These are phyloP conservation scores for Lachancea mirantina DNA, from an alignment of 805 yeast species.

Conservation along the genomic window DNA sequence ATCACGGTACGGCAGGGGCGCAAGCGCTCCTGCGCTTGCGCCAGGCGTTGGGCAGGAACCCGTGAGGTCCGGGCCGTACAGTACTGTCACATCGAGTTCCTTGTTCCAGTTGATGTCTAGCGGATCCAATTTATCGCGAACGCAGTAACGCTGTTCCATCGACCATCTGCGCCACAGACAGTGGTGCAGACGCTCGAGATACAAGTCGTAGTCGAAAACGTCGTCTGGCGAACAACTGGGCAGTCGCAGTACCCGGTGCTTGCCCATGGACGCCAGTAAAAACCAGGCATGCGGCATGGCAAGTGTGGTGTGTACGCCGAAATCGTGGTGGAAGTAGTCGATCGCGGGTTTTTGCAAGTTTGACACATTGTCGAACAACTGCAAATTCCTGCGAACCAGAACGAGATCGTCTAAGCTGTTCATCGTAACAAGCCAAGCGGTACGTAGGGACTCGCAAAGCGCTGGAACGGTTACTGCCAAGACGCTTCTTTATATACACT, in stretches of 20 bases:
- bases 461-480: too few species aligned
- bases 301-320: conserved; percentile 10
- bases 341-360: conserved; percentile 24
- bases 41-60: conserved; percentile 1
- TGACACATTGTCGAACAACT: conserved; percentile 29
- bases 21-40: background rate
- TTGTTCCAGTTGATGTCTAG: conserved; percentile 88
- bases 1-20: background rate
- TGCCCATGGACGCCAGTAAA: conserved; percentile 17
- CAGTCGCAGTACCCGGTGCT: conserved; percentile 23
- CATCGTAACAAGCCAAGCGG: too few species aligned
- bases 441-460: too few species aligned
- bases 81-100: conserved; percentile 90
- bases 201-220: conserved; percentile 25
- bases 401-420: conserved; percentile 27
- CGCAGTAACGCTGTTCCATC: conserved; percentile 55
- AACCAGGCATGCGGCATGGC: conserved; percentile 16
- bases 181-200: conserved; percentile 53
- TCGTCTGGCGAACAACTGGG: conserved; percentile 32
- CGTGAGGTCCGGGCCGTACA: conserved; percentile 69
- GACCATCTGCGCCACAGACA: conserved; percentile 97
- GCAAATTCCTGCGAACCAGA: conserved; percentile 23
- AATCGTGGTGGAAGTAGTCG: conserved; percentile 26
- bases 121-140: conserved; percentile 64
- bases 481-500: too few species aligned